Evolutionary conservation across 768 basidiomycete species (phyloP).

Genomic region (Coprinellus micaceus): DNA sequence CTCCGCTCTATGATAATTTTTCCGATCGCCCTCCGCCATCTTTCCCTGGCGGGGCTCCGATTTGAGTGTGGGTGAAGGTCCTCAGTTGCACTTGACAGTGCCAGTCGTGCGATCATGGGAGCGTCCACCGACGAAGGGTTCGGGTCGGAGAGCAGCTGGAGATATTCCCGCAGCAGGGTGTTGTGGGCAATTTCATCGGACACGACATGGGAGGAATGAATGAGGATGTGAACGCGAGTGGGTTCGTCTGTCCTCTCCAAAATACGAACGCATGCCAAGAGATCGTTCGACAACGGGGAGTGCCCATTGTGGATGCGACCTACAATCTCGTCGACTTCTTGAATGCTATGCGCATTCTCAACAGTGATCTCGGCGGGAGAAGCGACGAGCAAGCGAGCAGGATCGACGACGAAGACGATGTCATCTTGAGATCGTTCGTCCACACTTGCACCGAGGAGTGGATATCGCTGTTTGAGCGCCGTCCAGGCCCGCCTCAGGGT

Average conservation of each 20-base stretch:
- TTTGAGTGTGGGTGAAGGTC: constrained; percentile 31
- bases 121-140: constrained; percentile 2
- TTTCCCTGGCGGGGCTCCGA: constrained; percentile 31
- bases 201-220: constrained; percentile 46
- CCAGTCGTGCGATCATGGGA: constrained; percentile 36
- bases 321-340: constrained; percentile 30
- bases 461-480: constrained; percentile 44
- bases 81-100: constrained; percentile 36
- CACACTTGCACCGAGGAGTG: constrained; percentile 44
- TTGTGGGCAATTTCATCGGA: constrained; percentile 45
- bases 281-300: constrained; percentile 38
- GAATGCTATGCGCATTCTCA: constrained; percentile 26
- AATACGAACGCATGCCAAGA: constrained; percentile 41
- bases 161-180: constrained; percentile 40
- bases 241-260: constrained; percentile 35
- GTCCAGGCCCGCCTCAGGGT: constrained; percentile 44
- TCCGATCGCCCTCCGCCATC: constrained; percentile 47
- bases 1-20: constrained; percentile 32
- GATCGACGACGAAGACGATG: constrained; percentile 40
- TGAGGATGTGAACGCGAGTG: constrained; percentile 37
- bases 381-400: constrained; percentile 29
- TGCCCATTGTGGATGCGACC: constrained; percentile 23
- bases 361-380: constrained; percentile 38
- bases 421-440: constrained; percentile 25
- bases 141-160: constrained; percentile 34